Evolutionary conservation across 768 basidiomycete genomes (phyloP), one percentile per base, ranked within the genome.

Genomic region (Candolleomyces eurysporus): DNA sequence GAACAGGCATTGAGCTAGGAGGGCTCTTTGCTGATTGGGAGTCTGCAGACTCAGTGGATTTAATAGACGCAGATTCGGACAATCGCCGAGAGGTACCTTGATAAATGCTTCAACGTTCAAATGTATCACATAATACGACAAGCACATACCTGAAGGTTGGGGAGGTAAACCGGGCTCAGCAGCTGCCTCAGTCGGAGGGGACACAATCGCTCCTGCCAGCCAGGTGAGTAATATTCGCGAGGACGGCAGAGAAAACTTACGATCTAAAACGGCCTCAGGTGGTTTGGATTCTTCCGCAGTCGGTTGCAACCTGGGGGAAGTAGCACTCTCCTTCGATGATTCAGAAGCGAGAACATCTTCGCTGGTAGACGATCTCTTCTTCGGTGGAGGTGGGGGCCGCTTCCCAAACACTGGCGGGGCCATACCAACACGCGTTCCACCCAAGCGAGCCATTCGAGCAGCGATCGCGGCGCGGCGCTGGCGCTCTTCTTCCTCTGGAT

Each of bases 381-480:
- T 65, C 64, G 58, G 70, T 69, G 31, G 72, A 30, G 73, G 72
- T 51, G 74, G 71, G 21, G 77, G 73, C 58, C 76, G 75, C 62
- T 79, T 79, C 14, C 84, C 87, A 73, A 92, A 87, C 61, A 88
- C 76, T 53, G 91, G 88, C 1, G 89, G 87, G 1, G 79, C 84
- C 89, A 96, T 90, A 4, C 91, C 92, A 22, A 94, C 78, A 58
- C 88, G 79, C 14, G 92, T 85, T 52, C 94, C 96, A 31, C 96
- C 96, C 17, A 98, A 81, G 62, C 90, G 89, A 46, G 94, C 94
- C 93, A 98, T 94, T 50, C 94, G 83, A 22, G 94, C 94, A 36
- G 94, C 93, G 68, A 98, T 88, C 11, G 91, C 88, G 5, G 93
- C 91, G 48, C 95, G 84, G 50, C 90, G 84, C 68, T 91, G 88